Base-by-base conservation (phyloP, 352 stramenopile species). In the Pythium guiyangense region DNA sequence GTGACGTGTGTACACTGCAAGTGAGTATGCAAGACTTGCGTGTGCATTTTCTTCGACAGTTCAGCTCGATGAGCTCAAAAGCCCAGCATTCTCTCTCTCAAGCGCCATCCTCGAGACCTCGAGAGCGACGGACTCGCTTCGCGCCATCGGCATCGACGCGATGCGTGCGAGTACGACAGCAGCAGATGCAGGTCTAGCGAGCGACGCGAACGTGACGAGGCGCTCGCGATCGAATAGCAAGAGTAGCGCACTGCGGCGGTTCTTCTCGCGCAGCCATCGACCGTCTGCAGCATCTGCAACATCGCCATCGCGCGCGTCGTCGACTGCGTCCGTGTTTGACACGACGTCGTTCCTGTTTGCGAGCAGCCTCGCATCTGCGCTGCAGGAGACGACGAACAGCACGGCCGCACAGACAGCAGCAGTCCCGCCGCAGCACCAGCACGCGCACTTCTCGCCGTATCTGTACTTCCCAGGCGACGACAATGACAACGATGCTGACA, bases 241-340 rank as follows among this genome's bases (percentile, higher is more conserved):
- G 25, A 39, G 57, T 49, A 57, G 11, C 25, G 29, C 46, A 27
- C 17, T 58, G 6, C 57, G 57, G 29, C 57, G 57, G 8, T 18
- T 63, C 22, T 56, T 63, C 57, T 63, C 57, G 49, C 57, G 53
- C 43, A 34, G 31, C 4, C 47, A 47, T n/a, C n/a, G n/a, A n/a
- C n/a, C n/a, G n/a, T n/a, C n/a, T n/a, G n/a, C n/a, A 11, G 20
- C 37, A 18, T 27, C 39, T 11, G 14, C 34, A 25, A 3, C 49
- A n/a, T 56, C 56, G 12, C 20, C 31, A 4, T 39, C 40, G 3
- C 27, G 27, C 1, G n/a, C 52, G 3, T 20, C 29, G 18, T 35
- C 46, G 20, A 22, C 39, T 20, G 18, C 15, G 12, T 20, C 15
- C 1, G 17, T 12, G 4, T 10, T 25, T 6, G 54, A 42, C 25